Base-by-base conservation (phyloP, 495 filamentous ascomycete genomes). In the Talaromyces liani region DNA sequence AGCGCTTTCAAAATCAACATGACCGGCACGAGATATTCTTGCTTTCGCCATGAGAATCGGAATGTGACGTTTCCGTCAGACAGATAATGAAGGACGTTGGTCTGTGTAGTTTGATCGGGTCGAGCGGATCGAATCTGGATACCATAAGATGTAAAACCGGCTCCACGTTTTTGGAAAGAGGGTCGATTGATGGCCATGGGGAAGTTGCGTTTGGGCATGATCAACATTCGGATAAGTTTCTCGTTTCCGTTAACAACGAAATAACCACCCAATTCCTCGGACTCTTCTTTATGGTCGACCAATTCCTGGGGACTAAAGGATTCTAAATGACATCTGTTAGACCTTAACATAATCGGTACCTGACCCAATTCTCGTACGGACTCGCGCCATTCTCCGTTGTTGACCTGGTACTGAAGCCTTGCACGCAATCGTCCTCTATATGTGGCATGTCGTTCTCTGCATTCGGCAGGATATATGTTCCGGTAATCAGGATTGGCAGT, bases 1-100 rank as follows among this genome's bases (percentile, higher is more conserved):
- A 98, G 82, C 2, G 94, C 94, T 78, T 97, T 98, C 65, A 98
- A 75, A 14, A 97, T 85, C 94, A 98, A 97, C 84, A 97, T 87
- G 64, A 91, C 90, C 18, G 94, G 94, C 14, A 98, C 83, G 24
- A 97, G 82, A 71, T 89, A 98, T 76, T 98, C 94, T 66, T 91
- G 91, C 80, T 98, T 98, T 65, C 93, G 83, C 94, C 94, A 98
- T 1, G 93, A 97, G 75, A 98, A 98, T 45, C 94, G 85, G 79
- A 98, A 96, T 2, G 90, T 97, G 64, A 97, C 85, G 73, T 97
- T 97, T 65, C 94, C 94, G 74, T 98, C 93, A 65, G 81, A 88
- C 55, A 97, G 86, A 75, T 97, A 98, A 74, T 98, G 94, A 25
- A 98, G 82, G 25, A 96, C 92, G 68, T 97, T 98, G 10, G 93